Conservation (phyloP, 2,329 filamentous ascomycete species). For the Daldinia sp. region DNA sequence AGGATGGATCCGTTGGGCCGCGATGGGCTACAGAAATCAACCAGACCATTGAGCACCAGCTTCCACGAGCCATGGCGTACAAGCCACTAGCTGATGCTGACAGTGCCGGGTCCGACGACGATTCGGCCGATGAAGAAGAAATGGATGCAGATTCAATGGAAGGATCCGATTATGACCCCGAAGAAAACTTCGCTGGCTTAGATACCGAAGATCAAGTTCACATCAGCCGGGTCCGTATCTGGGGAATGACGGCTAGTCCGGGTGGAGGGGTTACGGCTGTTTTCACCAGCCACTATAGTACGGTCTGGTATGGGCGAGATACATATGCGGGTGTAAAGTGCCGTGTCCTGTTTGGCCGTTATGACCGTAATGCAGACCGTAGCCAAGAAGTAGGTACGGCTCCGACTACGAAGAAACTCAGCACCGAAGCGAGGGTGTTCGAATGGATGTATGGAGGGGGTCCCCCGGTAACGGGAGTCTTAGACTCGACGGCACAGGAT, state of each 20-base stretch:
- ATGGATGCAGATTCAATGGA: constrained; percentile 45
- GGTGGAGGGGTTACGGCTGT: constrained; percentile 65
- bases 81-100: constrained; percentile 36
- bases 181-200: constrained; percentile 46
- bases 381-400: constrained; percentile 17
- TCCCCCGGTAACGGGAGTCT: constrained; percentile 58
- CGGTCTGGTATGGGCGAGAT: constrained; percentile 61
- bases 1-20: constrained; percentile 41
- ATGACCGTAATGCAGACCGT: constrained; percentile 30
- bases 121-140: constrained; percentile 46
- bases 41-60: constrained; percentile 57
- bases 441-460: constrained; percentile 71
- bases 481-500: constrained; percentile 6
- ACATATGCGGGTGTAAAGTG: constrained; percentile 55
- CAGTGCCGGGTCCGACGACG: constrained; percentile 34
- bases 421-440: constrained; percentile 68
- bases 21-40: constrained; percentile 64
- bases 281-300: constrained; percentile 63
- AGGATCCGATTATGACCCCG: constrained; percentile 52
- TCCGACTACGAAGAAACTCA: constrained; percentile 50
- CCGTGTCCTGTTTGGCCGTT: constrained; percentile 54
- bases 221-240: constrained; percentile 64
- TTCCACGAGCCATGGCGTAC: constrained; percentile 61
- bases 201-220: constrained; percentile 58
- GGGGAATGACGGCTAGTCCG: constrained; percentile 65